phyloP scores from a whole-genome alignment of 257 asterid genomes.

The Nicotiana obtusifolia region DNA sequence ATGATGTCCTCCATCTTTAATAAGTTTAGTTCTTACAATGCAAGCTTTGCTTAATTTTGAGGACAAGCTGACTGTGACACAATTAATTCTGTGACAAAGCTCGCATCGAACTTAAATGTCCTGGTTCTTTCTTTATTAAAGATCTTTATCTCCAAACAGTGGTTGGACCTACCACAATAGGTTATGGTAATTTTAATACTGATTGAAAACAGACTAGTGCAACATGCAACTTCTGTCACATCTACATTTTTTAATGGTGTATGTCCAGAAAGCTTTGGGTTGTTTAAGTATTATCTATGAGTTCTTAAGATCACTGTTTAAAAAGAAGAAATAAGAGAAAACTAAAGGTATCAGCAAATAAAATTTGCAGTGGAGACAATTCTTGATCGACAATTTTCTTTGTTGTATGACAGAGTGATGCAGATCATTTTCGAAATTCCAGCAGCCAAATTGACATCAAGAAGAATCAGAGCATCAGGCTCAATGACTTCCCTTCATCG shows the following conservation, averaged over 20 bases:
- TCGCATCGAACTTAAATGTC: not conserved
- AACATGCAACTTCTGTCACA: not conserved
- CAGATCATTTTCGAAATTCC: slow-evolving; percentile 44
- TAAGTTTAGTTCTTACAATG: not conserved
- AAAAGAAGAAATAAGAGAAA: not conserved
- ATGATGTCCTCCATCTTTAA: not conserved
- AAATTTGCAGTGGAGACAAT: not conserved
- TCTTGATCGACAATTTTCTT: slow-evolving; percentile 14
- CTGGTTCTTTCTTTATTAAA: not conserved
- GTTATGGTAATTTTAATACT: not conserved
- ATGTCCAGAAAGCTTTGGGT: not conserved
- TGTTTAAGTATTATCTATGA: not conserved
- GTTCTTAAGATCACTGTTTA: not conserved
- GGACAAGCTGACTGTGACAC: not conserved
- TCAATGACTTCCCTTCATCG: slow-evolving; percentile 23
- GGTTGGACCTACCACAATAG: not conserved
- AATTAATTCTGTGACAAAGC: not conserved
- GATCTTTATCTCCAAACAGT: not conserved
- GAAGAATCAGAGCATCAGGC: slow-evolving; percentile 34
- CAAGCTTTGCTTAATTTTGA: not conserved
- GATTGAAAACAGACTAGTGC: not conserved
- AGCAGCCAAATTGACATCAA: slow-evolving; percentile 29
- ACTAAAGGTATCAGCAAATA: slow-evolving; percentile 1
- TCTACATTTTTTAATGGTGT: not conserved
- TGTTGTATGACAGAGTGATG: slow-evolving; percentile 46